These are phyloP conservation scores for Domatiomyces catenatus DNA, from an alignment of 2,329 filamentous ascomycete genomes.

Conservation along the genomic window DNA sequence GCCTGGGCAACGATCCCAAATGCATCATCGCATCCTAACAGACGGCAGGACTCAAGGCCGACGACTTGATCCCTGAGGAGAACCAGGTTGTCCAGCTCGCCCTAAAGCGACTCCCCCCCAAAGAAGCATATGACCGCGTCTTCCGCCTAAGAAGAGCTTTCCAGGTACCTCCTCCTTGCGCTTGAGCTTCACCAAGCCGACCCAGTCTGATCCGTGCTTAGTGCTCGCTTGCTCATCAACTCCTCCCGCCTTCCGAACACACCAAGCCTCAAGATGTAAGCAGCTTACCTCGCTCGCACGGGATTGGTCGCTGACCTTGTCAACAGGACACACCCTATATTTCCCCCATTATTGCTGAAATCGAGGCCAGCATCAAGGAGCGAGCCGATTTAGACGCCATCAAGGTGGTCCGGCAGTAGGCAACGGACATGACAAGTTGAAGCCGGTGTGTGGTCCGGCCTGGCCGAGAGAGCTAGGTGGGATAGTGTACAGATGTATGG, in stretches of 20 bases:
- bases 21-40: conserved; percentile 4
- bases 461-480: not conserved
- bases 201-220: conserved; percentile 21
- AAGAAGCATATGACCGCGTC: conserved; percentile 90
- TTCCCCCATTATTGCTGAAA: conserved; percentile 50
- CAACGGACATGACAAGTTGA: not conserved
- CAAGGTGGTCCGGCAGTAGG: conserved; percentile 36
- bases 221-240: conserved; percentile 51
- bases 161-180: conserved; percentile 44
- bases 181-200: not conserved
- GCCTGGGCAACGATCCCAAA: conserved; percentile 30
- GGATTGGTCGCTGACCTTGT: conserved; percentile 2
- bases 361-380: conserved; percentile 53
- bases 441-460: not conserved
- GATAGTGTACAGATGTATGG: not conserved
- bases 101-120: conserved; percentile 74
- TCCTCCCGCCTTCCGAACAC: conserved; percentile 50
- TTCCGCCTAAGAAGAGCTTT: conserved; percentile 93
- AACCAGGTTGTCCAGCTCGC: conserved; percentile 72
- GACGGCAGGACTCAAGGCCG: conserved; percentile 46
- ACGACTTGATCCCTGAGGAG: conserved; percentile 92
- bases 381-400: conserved; percentile 54
- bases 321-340: conserved; percentile 51
- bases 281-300: conserved; percentile 2
- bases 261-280: conserved; percentile 53